Percentiles rank a stretch among this genome's conserved stretches.
These are phyloP conservation scores for Ogataea nakhonphanomensis DNA, from an alignment of 805 yeast genomes.

Conservation along the genomic window DNA sequence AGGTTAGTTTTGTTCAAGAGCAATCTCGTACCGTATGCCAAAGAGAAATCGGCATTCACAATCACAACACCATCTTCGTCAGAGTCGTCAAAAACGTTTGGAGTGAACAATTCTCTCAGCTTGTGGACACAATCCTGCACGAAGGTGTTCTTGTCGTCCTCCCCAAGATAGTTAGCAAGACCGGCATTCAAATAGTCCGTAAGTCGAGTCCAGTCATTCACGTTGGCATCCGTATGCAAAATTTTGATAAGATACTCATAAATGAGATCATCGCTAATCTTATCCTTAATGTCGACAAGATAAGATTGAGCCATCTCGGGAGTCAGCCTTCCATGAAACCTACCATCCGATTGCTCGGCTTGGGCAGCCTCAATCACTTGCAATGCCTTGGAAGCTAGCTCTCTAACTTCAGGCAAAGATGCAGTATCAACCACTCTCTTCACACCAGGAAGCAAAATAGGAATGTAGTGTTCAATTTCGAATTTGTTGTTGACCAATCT, in stretches of 20 bases:
- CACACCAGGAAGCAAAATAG: constrained; percentile 86
- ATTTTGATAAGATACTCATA: constrained; percentile 50
- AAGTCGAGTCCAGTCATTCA: constrained; percentile 67
- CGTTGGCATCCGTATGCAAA: constrained; percentile 62
- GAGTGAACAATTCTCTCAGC: constrained; percentile 54
- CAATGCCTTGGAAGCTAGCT: constrained; percentile 83
- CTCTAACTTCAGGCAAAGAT: constrained; percentile 94
- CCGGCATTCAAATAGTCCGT: constrained; percentile 49
- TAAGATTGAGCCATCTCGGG: constrained; percentile 50
- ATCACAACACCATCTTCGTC: constrained; percentile 83
- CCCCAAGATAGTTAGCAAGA: constrained; percentile 33
- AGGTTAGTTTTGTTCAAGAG: constrained; percentile 87
- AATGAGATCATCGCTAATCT: constrained; percentile 36
- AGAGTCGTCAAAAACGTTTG: constrained; percentile 52
- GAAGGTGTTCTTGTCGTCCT: constrained; percentile 35
- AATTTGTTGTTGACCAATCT: constrained; percentile 90
- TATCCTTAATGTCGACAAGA: constrained; percentile 29
- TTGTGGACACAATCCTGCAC: constrained; percentile 44
- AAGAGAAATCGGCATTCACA: constrained; percentile 90
- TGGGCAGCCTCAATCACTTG: constrained; percentile 80
- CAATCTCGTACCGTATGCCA: constrained; percentile 98
- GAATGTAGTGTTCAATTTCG: constrained; percentile 86
- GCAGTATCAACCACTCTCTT: constrained; percentile 86
- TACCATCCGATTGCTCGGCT: constrained; percentile 60
- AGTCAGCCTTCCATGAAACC: constrained; percentile 72